These are phyloP conservation scores for Halophytophthora batemanensis DNA, from an alignment of 352 stramenopile species.

Conservation along the genomic window DNA sequence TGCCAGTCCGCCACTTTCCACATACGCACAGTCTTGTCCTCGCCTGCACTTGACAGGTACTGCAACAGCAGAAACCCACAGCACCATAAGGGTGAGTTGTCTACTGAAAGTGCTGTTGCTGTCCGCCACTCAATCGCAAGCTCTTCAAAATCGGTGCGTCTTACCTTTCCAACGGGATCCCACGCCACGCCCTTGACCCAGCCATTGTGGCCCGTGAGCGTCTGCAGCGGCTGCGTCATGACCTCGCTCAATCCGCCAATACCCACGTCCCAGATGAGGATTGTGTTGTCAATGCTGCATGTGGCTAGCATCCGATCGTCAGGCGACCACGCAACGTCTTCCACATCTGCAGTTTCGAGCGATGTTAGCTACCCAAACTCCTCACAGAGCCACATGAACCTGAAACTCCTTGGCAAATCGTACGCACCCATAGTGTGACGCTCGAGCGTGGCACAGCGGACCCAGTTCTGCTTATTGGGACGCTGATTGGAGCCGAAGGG, in stretches of 20 bases:
- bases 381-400: background rate
- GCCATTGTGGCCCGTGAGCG: constrained; percentile 71
- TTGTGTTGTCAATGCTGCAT: constrained; percentile 88
- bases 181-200: constrained; percentile 88
- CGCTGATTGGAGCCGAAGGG: constrained; percentile 77
- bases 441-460: constrained; percentile 75
- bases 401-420: background rate
- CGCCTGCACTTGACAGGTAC: constrained; percentile 83
- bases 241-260: constrained; percentile 45
- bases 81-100: background rate
- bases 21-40: constrained; percentile 85
- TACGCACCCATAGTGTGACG: constrained; percentile 77
- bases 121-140: background rate
- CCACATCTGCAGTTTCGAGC: constrained; percentile 49
- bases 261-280: constrained; percentile 84
- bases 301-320: constrained; percentile 87
- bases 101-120: background rate
- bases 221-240: constrained; percentile 81
- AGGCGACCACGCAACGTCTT: constrained; percentile 83
- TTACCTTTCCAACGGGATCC: constrained; percentile 82
- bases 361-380: background rate
- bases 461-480: constrained; percentile 85
- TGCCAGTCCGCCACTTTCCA: constrained; percentile 85
- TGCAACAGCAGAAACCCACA: constrained; percentile 10
- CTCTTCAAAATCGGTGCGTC: background rate